Percentiles rank a stretch among this genome's conserved stretches.
Conservation (phyloP, 2,329 filamentous ascomycete species). For the Alternaria atra region DNA sequence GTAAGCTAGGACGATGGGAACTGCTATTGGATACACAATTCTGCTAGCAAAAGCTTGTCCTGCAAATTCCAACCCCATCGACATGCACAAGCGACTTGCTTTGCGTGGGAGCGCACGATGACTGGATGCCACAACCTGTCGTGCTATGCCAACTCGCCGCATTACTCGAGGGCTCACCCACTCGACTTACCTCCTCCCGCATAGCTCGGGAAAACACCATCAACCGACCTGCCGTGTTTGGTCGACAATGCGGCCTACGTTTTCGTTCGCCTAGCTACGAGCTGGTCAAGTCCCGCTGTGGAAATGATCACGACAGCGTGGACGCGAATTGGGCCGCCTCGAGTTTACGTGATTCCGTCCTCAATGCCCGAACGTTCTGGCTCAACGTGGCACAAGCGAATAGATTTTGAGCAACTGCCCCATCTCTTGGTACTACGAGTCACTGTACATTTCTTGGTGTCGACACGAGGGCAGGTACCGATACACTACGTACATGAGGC, state of each 20-base stretch:
- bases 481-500: constrained; percentile 27
- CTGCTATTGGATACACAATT: constrained; percentile 37
- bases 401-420: constrained; percentile 29
- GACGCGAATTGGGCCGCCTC: constrained; percentile 35
- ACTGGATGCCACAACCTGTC: constrained; percentile 46
- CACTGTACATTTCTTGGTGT: constrained; percentile 32
- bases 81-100: constrained; percentile 40
- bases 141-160: constrained; percentile 36
- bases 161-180: constrained; percentile 37
- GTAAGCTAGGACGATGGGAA: constrained; percentile 31
- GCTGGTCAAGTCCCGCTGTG: constrained; percentile 38
- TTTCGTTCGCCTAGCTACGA: constrained; percentile 34
- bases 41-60: constrained; percentile 49
- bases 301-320: constrained; percentile 45
- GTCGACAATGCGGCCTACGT: constrained; percentile 33
- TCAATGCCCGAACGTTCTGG: constrained; percentile 27
- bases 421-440: constrained; percentile 34
- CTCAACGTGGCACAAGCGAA: constrained; percentile 33
- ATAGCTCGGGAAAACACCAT: constrained; percentile 36
- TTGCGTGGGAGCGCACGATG: constrained; percentile 38
- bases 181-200: constrained; percentile 20
- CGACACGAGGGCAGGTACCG: constrained; percentile 27
- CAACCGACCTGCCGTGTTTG: constrained; percentile 46
- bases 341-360: constrained; percentile 28
- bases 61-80: constrained; percentile 44